Base-by-base conservation (phyloP, 495 filamentous ascomycete species). In the Neohortaea acidophila region DNA sequence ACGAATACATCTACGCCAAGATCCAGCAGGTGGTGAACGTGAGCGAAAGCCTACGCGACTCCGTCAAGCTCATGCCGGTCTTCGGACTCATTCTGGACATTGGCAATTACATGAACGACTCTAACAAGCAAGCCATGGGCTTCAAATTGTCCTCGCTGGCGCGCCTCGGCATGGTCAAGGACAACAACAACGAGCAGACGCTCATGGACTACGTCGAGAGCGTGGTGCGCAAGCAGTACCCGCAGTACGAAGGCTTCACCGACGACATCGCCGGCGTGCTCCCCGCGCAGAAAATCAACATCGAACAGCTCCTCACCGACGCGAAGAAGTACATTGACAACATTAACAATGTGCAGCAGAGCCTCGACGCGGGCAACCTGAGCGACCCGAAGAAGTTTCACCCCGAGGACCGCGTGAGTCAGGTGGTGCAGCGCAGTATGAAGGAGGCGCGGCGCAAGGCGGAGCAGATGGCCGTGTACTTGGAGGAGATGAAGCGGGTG, bases 31-130 rank as follows among this genome's bases (percentile, higher is more conserved):
- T 97, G 17, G 84, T 92, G 17, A 59, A 62, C 33, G 85, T 91
- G 18, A 84, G 84, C 31, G 91, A 97, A 59, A 80, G 82, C 12
- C 61, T 97, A 31, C 70, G 87, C 21, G 83, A 87, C 48, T 94
- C 87, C 2, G 83, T 91, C 2, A 73, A 83, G 6, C 63, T 97
- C 49, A 93, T 94, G 73, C 93, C 89, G 44, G 84, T 97, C 28
- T 76, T 97, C 15, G 87, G 87, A 43, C 65, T 97, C 33, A 97
- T 97, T 56, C 66, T 96, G 48, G 84, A 93, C 60, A 92, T 97
- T 52, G 89, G 89, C 54, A 97, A 97, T 54, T 97, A 89, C 67
- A 97, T 97, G 89, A 97, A 97, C 63, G 89, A 96, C 51, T 76
- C 85, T 33, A 94, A 93, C 59, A 97, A 97, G 61, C 91, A 96